phyloP scores from a whole-genome alignment of 164 flowering plant genomes.

The Berberis vulgaris region DNA sequence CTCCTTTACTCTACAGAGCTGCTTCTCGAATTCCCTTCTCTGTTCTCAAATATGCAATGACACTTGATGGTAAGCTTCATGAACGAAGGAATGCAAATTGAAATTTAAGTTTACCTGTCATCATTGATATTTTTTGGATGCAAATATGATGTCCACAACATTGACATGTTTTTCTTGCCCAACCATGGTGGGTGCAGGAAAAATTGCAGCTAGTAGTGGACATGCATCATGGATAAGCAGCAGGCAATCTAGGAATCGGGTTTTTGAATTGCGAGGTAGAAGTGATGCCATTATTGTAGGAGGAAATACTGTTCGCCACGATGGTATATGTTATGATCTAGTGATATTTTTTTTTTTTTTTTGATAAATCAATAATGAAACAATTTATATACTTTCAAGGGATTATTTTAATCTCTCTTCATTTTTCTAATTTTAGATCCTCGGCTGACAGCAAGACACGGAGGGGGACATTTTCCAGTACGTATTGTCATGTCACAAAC shows the following conservation, averaged over 20 bases:
- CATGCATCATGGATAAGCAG: constrained; percentile 98
- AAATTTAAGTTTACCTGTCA: not conserved
- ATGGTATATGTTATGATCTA: constrained; percentile 40
- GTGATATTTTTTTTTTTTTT: not conserved
- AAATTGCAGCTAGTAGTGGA: constrained; percentile 91
- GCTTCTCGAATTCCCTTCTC: constrained; percentile 82
- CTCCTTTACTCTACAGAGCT: constrained; percentile 86
- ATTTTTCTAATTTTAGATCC: constrained; percentile 50
- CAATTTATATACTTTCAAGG: not conserved
- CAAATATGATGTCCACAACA: not conserved
- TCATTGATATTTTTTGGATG: no score
- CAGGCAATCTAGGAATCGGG: constrained; percentile 64
- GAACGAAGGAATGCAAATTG: not conserved
- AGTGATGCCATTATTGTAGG: constrained; percentile 94
- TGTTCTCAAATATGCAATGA: constrained; percentile 96
- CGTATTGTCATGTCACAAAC: constrained; percentile 83
- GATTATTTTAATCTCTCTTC: not conserved
- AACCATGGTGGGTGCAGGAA: constrained; percentile 35
- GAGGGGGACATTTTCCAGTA: constrained; percentile 78
- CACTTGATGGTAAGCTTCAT: constrained; percentile 75
- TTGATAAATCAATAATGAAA: not conserved
- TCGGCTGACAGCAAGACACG: constrained; percentile 83
- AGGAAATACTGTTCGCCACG: constrained; percentile 93
- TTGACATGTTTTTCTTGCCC: no score
- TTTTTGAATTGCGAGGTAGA: constrained; percentile 80